Conservation (phyloP, 1,139 yeast genomes). For the Scheffersomyces illinoinensis region DNA sequence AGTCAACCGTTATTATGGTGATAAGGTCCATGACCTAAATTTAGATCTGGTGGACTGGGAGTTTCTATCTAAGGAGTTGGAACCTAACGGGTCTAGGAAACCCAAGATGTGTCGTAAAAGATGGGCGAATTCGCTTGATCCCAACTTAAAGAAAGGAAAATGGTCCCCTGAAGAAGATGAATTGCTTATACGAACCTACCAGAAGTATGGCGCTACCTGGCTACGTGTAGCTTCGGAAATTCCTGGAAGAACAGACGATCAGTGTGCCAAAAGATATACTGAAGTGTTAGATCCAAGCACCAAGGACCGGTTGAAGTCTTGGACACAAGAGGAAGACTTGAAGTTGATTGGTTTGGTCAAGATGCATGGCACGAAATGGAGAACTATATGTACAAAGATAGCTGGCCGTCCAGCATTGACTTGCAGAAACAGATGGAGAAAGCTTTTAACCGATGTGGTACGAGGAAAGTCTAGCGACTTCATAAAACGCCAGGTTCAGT, state of each 20-base stretch:
- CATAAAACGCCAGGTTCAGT: constrained; percentile 37
- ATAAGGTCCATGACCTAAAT: constrained; percentile 24
- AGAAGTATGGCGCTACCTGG: constrained; percentile 80
- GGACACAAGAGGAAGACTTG: constrained; percentile 81
- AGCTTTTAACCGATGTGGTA: constrained; percentile 74
- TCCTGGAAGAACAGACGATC: constrained; percentile 89
- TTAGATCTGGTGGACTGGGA: constrained; percentile 67
- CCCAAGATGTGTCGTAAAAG: constrained; percentile 72
- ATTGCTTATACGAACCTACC: constrained; percentile 60
- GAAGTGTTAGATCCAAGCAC: constrained; percentile 87
- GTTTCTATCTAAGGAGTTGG: constrained; percentile 46
- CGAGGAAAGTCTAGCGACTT: constrained; percentile 53
- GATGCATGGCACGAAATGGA: constrained; percentile 86
- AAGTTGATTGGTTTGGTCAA: constrained; percentile 65
- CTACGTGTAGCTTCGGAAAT: constrained; percentile 76
- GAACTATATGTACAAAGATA: constrained; percentile 71
- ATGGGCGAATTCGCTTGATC: constrained; percentile 82
- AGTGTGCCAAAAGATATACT: constrained; percentile 87
- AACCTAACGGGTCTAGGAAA: constrained; percentile 45
- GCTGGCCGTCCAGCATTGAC: constrained; percentile 84
- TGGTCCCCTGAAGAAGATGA: constrained; percentile 90
- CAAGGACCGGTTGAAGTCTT: constrained; percentile 73
- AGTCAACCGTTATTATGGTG: constrained; percentile 31
- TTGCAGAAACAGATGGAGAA: constrained; percentile 91
- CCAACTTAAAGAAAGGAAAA: constrained; percentile 75